These are phyloP conservation scores for Alternaria dauci DNA, from an alignment of 2,329 filamentous ascomycete species.

Conservation along the genomic window DNA sequence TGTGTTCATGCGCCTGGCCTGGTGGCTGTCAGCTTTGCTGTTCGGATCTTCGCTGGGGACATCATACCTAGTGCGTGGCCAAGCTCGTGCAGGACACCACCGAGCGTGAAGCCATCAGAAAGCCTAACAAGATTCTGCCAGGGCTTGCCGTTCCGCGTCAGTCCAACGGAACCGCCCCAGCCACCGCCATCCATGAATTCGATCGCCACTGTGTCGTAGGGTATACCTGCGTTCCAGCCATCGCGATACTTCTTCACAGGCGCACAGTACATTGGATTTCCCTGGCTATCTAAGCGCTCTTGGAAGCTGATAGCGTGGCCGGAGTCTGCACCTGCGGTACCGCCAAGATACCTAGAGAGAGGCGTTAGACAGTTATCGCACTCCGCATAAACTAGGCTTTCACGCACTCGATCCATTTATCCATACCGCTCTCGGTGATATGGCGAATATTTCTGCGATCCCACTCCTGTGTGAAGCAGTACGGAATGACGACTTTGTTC, in stretches of 20 bases:
- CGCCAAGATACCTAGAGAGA: neutral
- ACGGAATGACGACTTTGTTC: neutral
- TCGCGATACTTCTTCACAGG: conserved; percentile 1
- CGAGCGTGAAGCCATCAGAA: neutral
- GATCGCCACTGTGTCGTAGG: conserved; percentile 5
- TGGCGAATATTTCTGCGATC: neutral
- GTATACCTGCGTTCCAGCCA: conserved; percentile 7
- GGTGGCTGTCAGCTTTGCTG: neutral
- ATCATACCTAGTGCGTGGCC: conserved; percentile 1
- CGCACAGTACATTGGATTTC: conserved; percentile 1
- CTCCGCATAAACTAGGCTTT: neutral
- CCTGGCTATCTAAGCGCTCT: neutral
- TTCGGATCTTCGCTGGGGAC: neutral
- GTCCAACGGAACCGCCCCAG: conserved; percentile 9
- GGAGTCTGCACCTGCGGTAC: neutral
- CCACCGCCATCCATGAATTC: neutral
- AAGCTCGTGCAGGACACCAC: neutral
- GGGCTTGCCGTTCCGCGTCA: conserved; percentile 2
- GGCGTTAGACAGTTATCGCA: neutral
- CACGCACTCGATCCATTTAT: conserved; percentile 1
- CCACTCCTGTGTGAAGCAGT: conserved; percentile 5
- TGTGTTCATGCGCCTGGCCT: conserved; percentile 14
- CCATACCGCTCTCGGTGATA: conserved; percentile 5
- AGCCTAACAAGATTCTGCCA: conserved; percentile 3
- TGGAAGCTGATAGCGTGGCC: conserved; percentile 4